A percentile compares a stretch with the other conserved stretches of the same genome.
These are phyloP conservation scores for Achaetomiella virescens DNA, from an alignment of 495 filamentous ascomycete genomes.

Conservation along the genomic window DNA sequence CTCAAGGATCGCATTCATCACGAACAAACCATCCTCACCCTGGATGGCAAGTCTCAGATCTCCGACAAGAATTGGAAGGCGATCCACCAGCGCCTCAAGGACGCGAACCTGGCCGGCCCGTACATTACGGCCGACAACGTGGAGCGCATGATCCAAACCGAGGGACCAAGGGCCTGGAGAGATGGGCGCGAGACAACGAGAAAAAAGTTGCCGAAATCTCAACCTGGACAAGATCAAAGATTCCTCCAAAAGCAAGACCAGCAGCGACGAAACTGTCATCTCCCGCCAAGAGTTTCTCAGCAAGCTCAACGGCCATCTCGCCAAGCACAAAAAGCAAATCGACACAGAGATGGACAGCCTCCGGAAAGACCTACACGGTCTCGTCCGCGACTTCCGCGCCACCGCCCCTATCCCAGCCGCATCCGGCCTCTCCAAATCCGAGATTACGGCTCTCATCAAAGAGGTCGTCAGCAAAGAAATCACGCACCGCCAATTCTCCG, in stretches of 20 bases:
- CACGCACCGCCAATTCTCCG: conserved; percentile 28
- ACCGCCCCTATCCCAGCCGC: not conserved
- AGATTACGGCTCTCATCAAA: conserved; percentile 30
- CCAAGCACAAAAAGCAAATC: conserved; percentile 16
- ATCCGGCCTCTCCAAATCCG: conserved; percentile 23
- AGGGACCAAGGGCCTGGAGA: conserved; percentile 25
- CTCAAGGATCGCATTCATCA: conserved; percentile 31
- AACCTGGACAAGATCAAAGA: conserved; percentile 4
- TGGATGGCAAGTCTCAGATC: conserved; percentile 24
- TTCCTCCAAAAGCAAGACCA: not conserved
- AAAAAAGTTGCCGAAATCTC: conserved; percentile 22
- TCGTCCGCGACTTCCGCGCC: conserved; percentile 12
- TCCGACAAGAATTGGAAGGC: conserved; percentile 35
- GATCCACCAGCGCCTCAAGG: conserved; percentile 26
- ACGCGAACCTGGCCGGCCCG: conserved; percentile 1
- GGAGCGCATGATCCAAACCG: conserved; percentile 12
- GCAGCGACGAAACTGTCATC: conserved; percentile 7
- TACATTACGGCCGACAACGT: conserved; percentile 8
- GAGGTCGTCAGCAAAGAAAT: conserved; percentile 32
- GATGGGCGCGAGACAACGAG: conserved; percentile 34
- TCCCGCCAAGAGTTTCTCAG: conserved; percentile 24
- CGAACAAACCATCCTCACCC: conserved; percentile 30
- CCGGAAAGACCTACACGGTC: conserved; percentile 11
- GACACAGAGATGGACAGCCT: conserved; percentile 16
- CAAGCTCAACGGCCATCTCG: conserved; percentile 19